A percentile compares a stretch with the other conserved stretches of the same genome.
phyloP scores from a whole-genome alignment of 805 yeast genomes.

The Metschnikowia shivogae region DNA sequence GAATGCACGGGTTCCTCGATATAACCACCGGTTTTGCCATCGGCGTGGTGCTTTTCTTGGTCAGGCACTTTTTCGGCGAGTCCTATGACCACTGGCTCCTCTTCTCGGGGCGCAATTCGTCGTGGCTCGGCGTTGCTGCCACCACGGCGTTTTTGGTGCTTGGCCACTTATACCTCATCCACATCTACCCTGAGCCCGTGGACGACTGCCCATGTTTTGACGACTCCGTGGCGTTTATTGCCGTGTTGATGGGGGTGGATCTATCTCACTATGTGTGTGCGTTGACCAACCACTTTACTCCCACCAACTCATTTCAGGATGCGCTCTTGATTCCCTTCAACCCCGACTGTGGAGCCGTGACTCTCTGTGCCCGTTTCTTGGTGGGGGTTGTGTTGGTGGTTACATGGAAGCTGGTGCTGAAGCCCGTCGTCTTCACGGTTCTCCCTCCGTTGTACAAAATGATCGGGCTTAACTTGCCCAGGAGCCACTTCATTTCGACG shows the following conservation, averaged over 20 bases:
- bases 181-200: constrained; percentile 75
- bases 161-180: constrained; percentile 49
- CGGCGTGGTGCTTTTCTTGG: constrained; percentile 53
- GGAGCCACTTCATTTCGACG: constrained; percentile 35
- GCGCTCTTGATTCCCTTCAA: constrained; percentile 35
- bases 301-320: constrained; percentile 17
- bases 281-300: constrained; percentile 26
- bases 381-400: constrained; percentile 63
- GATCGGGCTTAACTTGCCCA: constrained; percentile 36
- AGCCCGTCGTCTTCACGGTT: constrained; percentile 55
- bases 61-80: constrained; percentile 40
- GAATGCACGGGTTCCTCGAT: constrained; percentile 95
- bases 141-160: constrained; percentile 36
- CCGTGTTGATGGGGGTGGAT: constrained; percentile 79
- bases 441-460: constrained; percentile 57
- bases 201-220: constrained; percentile 97
- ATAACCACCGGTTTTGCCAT: constrained; percentile 59
- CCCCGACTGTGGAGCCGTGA: constrained; percentile 2
- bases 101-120: constrained; percentile 19
- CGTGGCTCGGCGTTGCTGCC: constrained; percentile 20
- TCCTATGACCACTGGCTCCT: constrained; percentile 46
- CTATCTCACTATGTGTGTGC: constrained; percentile 51
- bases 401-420: constrained; percentile 70
- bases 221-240: constrained; percentile 89
- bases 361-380: constrained; percentile 43